phyloP scores from a whole-genome alignment of 306 rosid species.

The Benincasa hispida region DNA sequence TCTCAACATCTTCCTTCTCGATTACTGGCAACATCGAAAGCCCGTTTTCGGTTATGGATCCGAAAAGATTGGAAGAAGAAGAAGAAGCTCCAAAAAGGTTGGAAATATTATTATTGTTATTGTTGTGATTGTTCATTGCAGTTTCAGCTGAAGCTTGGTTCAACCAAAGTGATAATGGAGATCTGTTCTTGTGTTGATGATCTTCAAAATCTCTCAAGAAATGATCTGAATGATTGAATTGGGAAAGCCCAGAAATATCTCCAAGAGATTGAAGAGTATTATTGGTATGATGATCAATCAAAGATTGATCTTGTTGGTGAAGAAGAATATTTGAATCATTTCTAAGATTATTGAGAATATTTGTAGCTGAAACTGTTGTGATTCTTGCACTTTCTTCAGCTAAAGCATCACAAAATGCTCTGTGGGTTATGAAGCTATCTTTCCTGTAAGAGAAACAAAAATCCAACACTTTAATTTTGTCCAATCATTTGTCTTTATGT shows the following conservation, averaged over 20 bases:
- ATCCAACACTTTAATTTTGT: conserved; percentile 17
- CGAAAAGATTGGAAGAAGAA: conserved; percentile 23
- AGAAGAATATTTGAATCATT: conserved; percentile 12
- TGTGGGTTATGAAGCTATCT: conserved; percentile 91
- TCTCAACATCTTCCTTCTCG: conserved; percentile 25
- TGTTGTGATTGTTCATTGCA: conserved; percentile 14
- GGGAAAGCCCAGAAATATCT: conserved; percentile 26
- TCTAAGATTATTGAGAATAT: conserved; percentile 50
- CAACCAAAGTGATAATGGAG: conserved; percentile 52
- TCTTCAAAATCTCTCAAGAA: conserved; percentile 26
- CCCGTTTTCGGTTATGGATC: conserved; percentile 13
- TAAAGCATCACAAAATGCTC: conserved; percentile 96
- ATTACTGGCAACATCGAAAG: conserved; percentile 14
- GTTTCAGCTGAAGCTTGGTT: conserved; percentile 36
- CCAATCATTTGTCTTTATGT: conserved; percentile 5
- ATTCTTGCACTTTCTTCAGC: conserved; percentile 87
- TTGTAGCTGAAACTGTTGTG: conserved; percentile 37
- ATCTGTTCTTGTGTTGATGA: conserved; percentile 46
- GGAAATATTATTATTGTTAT: neutral
- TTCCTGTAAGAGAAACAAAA: conserved; percentile 31
- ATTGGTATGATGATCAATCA: conserved; percentile 18
- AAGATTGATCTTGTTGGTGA: conserved; percentile 8
- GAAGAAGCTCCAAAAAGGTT: conserved; percentile 25
- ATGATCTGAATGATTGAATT: conserved; percentile 9
- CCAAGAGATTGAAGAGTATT: conserved; percentile 14